phyloP scores from a whole-genome alignment of 495 filamentous ascomycete species.

The Penicillium coprophilum region DNA sequence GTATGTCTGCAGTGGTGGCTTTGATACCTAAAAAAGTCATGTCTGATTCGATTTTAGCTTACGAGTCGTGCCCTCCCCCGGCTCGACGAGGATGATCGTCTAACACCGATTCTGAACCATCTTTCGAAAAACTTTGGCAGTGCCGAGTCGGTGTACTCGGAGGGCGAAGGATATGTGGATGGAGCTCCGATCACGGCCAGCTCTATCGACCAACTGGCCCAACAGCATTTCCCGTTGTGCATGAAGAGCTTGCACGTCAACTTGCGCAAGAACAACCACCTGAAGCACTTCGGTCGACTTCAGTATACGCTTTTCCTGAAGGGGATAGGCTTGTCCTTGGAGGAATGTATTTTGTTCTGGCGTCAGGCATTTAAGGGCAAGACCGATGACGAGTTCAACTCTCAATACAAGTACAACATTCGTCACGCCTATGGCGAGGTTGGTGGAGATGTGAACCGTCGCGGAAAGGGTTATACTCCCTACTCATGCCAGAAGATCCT shows the following conservation, averaged over 20 bases:
- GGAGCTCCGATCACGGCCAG: constrained; percentile 76
- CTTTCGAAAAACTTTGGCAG: constrained; percentile 89
- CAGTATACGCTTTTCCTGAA: constrained; percentile 98
- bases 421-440: constrained; percentile 93
- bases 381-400: constrained; percentile 89
- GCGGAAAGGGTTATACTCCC: constrained; percentile 81
- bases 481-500: constrained; percentile 94
- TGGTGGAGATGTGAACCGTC: constrained; percentile 84
- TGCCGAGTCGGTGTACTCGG: constrained; percentile 76
- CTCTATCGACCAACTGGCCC: constrained; percentile 76
- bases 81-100: constrained; percentile 93
- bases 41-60: constrained; percentile 46
- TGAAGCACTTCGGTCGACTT: constrained; percentile 91
- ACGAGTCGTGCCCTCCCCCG: constrained; percentile 87
- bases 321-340: constrained; percentile 86
- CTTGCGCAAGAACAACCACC: constrained; percentile 77
- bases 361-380: constrained; percentile 76
- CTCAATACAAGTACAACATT: constrained; percentile 95
- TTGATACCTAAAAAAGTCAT: neutral
- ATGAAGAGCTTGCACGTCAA: constrained; percentile 87
- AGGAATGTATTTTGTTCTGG: constrained; percentile 96
- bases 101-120: constrained; percentile 90
- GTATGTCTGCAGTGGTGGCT: constrained; percentile 42
- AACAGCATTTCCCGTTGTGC: constrained; percentile 90
- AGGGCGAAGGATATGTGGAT: constrained; percentile 53